Conservation (phyloP, 208 protist species). For the Endotrypanum monterogeii region DNA sequence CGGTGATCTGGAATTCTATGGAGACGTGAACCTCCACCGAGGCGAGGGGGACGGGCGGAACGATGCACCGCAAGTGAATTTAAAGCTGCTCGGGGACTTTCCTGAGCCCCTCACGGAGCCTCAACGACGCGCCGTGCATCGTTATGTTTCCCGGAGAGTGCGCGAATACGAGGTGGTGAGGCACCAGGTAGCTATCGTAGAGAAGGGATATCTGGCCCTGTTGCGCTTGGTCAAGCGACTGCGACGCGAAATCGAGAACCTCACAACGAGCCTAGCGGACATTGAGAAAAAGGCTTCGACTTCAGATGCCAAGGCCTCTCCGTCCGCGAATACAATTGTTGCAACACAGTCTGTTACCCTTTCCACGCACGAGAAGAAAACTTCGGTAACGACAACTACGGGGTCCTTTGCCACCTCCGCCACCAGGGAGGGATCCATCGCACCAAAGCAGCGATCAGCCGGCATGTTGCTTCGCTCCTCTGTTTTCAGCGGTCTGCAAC, state of each 20-base stretch:
- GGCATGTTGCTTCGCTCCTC: constrained; percentile 43
- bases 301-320: background rate
- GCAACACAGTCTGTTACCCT: background rate
- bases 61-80: constrained; percentile 21
- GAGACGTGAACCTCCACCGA: constrained; percentile 10
- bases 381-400: background rate
- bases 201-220: constrained; percentile 51
- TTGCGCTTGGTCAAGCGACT: constrained; percentile 47
- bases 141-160: constrained; percentile 38
- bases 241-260: constrained; percentile 30
- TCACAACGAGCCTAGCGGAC: constrained; percentile 30
- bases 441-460: constrained; percentile 23
- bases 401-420: background rate
- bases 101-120: constrained; percentile 63
- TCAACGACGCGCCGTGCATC: constrained; percentile 48
- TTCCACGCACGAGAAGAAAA: background rate
- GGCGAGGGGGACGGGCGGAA: constrained; percentile 11
- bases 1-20: constrained; percentile 12
- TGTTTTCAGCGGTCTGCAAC: constrained; percentile 74
- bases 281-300: constrained; percentile 1
- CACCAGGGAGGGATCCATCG: constrained; percentile 12
- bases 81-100: constrained; percentile 57
- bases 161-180: constrained; percentile 49
- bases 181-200: constrained; percentile 37
- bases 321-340: background rate